phyloP scores from a whole-genome alignment of 768 basidiomycete species.

The Mycena filopes region DNA sequence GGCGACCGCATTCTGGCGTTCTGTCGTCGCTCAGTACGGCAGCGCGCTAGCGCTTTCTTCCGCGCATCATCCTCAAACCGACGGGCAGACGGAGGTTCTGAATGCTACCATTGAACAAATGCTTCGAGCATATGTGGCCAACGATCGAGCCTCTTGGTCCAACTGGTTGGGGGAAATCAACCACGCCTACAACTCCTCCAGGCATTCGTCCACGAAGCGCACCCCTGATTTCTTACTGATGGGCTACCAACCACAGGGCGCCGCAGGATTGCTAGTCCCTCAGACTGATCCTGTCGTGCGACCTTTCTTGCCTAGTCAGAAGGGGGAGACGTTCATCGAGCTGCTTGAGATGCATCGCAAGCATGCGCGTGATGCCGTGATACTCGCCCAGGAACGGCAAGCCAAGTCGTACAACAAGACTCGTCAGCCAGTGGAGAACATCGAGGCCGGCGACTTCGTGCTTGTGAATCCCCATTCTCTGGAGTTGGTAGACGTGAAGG shows the following conservation, averaged over 20 bases:
- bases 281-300: background rate
- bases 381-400: conserved; percentile 37
- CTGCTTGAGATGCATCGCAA: conserved; percentile 13
- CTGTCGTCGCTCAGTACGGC: conserved; percentile 11
- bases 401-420: conserved; percentile 35
- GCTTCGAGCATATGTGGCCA: conserved; percentile 41
- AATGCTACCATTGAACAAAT: conserved; percentile 44
- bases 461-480: conserved; percentile 40
- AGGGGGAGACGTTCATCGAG: conserved; percentile 18
- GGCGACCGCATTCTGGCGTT: conserved; percentile 34
- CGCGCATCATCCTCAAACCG: conserved; percentile 50
- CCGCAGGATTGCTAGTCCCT: conserved; percentile 15
- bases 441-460: conserved; percentile 27
- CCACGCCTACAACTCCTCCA: conserved; percentile 44
- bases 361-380: conserved; percentile 30
- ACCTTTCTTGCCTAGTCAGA: conserved; percentile 26
- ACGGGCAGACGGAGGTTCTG: conserved; percentile 47
- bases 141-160: conserved; percentile 39
- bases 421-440: conserved; percentile 21
- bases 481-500: conserved; percentile 36
- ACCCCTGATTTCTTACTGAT: conserved; percentile 42
- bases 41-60: conserved; percentile 35
- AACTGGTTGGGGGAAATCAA: conserved; percentile 38
- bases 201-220: conserved; percentile 38
- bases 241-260: conserved; percentile 39